These are phyloP conservation scores for Trypanosoma mega DNA, from an alignment of 208 protist species.

Conservation along the genomic window DNA sequence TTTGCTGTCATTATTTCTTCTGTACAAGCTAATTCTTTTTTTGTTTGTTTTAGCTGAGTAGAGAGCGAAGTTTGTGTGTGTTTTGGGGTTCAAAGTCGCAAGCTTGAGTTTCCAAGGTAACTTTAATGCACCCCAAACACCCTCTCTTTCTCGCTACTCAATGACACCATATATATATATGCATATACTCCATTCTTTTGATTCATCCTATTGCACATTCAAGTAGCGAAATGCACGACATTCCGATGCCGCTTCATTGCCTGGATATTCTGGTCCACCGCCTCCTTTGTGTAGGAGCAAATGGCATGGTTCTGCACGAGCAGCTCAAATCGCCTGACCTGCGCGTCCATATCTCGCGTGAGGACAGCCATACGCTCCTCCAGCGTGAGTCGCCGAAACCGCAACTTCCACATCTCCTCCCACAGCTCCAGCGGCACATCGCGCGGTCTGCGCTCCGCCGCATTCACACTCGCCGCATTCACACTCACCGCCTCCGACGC, in stretches of 20 bases:
- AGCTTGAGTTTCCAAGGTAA: no score
- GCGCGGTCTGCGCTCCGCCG: slow-evolving; percentile 18
- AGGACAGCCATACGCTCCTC: slow-evolving; percentile 31
- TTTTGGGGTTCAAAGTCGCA: no score
- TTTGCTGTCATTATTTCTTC: no score
- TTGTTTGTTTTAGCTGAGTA: no score
- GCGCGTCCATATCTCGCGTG: slow-evolving; percentile 19
- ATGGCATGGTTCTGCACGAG: slow-evolving; percentile 47
- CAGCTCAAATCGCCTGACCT: slow-evolving; percentile 43
- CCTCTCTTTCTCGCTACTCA: no score
- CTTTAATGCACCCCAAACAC: no score
- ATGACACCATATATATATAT: no score
- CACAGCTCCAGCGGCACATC: slow-evolving; percentile 47
- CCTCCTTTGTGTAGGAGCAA: slow-evolving; percentile 36
- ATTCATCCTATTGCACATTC: no score
- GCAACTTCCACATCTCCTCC: slow-evolving; percentile 44
- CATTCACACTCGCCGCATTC: background rate
- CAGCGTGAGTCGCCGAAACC: slow-evolving; percentile 26
- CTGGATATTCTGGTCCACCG: slow-evolving; percentile 16
- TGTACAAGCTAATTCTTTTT: no score
- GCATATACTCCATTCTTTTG: no score
- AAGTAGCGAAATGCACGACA: background rate
- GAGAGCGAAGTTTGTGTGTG: no score
- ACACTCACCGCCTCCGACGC: background rate
- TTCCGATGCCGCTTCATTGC: slow-evolving; percentile 10